Conservation (phyloP, 2,329 filamentous ascomycete genomes). For the Fusarium sp. region DNA sequence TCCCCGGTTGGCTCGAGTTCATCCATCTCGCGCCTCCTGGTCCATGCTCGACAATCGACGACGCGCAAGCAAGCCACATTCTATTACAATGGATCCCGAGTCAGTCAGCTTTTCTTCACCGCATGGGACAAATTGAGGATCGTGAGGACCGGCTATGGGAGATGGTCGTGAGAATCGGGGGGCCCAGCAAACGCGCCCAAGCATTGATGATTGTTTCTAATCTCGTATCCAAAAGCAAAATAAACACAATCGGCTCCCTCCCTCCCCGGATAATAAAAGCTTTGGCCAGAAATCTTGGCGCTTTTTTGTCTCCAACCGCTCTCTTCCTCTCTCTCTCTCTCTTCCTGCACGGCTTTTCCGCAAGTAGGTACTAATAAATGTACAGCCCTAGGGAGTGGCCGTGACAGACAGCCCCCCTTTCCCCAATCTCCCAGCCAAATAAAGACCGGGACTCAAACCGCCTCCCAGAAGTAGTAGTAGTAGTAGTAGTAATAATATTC, state of each 20-base stretch:
- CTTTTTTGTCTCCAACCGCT: conserved; percentile 21
- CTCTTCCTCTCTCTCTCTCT: conserved; percentile 8
- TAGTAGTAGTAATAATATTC: conserved; percentile 3
- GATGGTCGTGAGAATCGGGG: conserved; percentile 7
- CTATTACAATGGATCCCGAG: conserved; percentile 10
- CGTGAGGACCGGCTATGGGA: conserved; percentile 18
- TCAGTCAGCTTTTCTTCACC: conserved; percentile 13
- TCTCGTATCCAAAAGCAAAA: conserved; percentile 21
- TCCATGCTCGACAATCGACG: conserved; percentile 17
- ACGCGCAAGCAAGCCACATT: conserved; percentile 22
- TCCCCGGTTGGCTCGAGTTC: conserved; percentile 2
- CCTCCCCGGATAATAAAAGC: conserved; percentile 6
- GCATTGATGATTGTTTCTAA: conserved; percentile 4
- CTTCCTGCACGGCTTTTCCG: conserved; percentile 17
- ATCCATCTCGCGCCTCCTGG: neutral
- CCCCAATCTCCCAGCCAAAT: neutral
- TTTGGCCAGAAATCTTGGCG: conserved; percentile 22
- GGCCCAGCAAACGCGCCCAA: conserved; percentile 6
- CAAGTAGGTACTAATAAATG: conserved; percentile 15
- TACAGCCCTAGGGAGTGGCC: conserved; percentile 14
- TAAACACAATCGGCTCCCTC: conserved; percentile 2
- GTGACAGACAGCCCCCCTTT: neutral
- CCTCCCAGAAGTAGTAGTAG: conserved; percentile 5
- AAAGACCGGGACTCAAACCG: conserved; percentile 9
- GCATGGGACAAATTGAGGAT: conserved; percentile 28